Evolutionary conservation across 2,329 filamentous ascomycete genomes (phyloP).

Genomic region (Pyricularia sp.): DNA sequence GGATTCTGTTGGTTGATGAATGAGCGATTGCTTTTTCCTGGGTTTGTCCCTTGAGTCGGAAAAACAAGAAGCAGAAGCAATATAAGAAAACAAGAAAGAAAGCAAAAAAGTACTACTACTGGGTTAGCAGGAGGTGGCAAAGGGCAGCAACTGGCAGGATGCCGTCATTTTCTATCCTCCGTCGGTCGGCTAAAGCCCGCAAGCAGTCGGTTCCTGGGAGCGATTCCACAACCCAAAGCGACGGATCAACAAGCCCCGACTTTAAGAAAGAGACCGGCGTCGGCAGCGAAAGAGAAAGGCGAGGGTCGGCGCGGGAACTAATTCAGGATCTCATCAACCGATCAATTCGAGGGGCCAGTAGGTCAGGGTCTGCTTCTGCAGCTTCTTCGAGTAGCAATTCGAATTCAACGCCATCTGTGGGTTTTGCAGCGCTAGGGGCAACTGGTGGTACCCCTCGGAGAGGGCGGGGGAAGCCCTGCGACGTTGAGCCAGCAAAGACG

Average conservation of each 20-base stretch:
- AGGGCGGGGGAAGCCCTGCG: conserved; percentile 4
- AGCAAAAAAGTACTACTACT: not conserved
- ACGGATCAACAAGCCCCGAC: not conserved
- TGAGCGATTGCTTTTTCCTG: not conserved
- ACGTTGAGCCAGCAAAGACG: conserved; percentile 1
- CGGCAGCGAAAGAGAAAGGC: conserved; percentile 8
- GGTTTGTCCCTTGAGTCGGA: not conserved
- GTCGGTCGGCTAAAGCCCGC: conserved; percentile 13
- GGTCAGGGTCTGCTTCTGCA: conserved; percentile 1
- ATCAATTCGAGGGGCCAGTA: conserved; percentile 9
- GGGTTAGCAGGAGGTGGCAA: not conserved
- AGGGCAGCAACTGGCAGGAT: conserved; percentile 11
- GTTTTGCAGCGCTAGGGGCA: not conserved
- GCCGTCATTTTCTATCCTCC: conserved; percentile 19
- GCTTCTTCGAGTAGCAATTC: conserved; percentile 1
- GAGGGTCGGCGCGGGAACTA: conserved; percentile 13
- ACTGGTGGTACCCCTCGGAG: not conserved
- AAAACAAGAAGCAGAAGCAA: not conserved
- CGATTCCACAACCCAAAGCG: not conserved
- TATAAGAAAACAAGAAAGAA: not conserved
- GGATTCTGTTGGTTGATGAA: not conserved
- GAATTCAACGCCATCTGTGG: conserved; percentile 7
- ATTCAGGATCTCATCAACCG: conserved; percentile 16
- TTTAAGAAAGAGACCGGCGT: not conserved
- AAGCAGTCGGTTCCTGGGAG: conserved; percentile 2